Evolutionary conservation across 2,329 filamentous ascomycete genomes (phyloP), one percentile per base, ranked within the genome.

Genomic region (Calonectria hawksworthii): DNA sequence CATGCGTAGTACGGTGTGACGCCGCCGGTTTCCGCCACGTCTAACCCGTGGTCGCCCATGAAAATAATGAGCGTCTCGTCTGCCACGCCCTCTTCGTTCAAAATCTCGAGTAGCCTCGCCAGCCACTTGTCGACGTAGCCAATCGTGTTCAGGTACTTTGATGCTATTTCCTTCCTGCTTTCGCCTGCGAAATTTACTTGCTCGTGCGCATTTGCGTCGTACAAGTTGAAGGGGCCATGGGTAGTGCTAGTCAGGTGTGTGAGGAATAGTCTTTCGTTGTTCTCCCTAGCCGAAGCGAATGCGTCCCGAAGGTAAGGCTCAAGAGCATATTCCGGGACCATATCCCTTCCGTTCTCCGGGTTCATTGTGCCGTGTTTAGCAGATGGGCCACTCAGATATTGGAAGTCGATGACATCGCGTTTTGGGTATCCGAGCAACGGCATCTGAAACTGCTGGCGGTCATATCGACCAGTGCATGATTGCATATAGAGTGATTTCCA

Each of bases 241-340:
- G 78, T 80, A 10, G 81, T 83, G 63, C 82, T 82, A 4, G 83
- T 84, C 0, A 84, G 67, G 64, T 84, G 83, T 0, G 81, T 78
- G 18, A 84, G 73, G 36, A 84, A 84, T 1, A 84, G 61, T 8
- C 83, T 77, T 67, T 83, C 78, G 18, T 83, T 77, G 18, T 81
- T 80, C 51, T 79, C 64, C 56, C 78, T 79, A 32, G 83, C 82
- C 2, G 75, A 72, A 7, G 54, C 63, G 41, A 84, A 82, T 8
- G 76, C 76, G 51, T 83, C 80, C 3, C 79, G 77, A 16, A 83
- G 73, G 52, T 83, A 84, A 26, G 82, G 76, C 28, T 82, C 79
- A 3, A 84, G 74, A 0, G 67, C 73, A 0, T 67, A 52, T 66
- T 83, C 83, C 11, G 79, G 74, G 65, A 83, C 77, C 76, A 63